These are phyloP conservation scores for Sphagnum fallax DNA, from an alignment of 228 moss, liverwort and hornwort genomes.

Conservation along the genomic window DNA sequence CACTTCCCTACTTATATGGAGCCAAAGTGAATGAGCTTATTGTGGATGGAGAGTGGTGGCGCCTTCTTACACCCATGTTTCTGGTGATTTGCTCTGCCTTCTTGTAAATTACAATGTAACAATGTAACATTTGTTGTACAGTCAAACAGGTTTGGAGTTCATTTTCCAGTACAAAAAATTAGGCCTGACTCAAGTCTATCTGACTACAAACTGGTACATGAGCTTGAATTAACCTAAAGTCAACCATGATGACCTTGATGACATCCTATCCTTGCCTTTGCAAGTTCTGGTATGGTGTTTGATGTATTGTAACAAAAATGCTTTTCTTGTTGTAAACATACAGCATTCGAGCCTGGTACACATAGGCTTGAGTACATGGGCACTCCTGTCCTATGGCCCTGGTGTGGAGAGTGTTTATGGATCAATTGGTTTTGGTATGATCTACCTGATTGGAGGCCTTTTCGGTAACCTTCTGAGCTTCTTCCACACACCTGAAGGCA, in stretches of 20 bases:
- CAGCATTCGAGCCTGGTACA: conserved; percentile 89
- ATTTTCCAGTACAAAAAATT: too few relatives aligned
- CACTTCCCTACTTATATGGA: conserved; percentile 83
- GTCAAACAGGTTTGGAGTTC: too few relatives aligned
- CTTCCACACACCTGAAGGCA: conserved; percentile 90
- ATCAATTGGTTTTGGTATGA: conserved; percentile 82
- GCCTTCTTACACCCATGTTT: conserved; percentile 76
- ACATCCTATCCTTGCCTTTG: too few relatives aligned
- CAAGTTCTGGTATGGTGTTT: too few relatives aligned
- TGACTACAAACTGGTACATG: too few relatives aligned
- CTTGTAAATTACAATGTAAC: too few relatives aligned
- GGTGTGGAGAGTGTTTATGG: conserved; percentile 94
- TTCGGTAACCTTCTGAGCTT: conserved; percentile 83
- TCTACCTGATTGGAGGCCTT: conserved; percentile 77
- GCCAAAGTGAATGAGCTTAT: conserved; percentile 95
- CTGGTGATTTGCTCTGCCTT: conserved; percentile 36
- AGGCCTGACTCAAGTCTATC: too few relatives aligned
- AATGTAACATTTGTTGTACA: too few relatives aligned
- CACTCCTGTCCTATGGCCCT: conserved; percentile 86
- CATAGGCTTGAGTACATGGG: conserved; percentile 89
- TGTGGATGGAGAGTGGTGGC: conserved; percentile 90
- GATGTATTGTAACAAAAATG: too few relatives aligned
- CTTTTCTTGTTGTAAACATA: background rate
- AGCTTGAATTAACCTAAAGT: too few relatives aligned
- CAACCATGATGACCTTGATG: too few relatives aligned